Base-by-base conservation (phyloP, 139 green algal genomes). In the Astrephomene gubernaculifera region DNA sequence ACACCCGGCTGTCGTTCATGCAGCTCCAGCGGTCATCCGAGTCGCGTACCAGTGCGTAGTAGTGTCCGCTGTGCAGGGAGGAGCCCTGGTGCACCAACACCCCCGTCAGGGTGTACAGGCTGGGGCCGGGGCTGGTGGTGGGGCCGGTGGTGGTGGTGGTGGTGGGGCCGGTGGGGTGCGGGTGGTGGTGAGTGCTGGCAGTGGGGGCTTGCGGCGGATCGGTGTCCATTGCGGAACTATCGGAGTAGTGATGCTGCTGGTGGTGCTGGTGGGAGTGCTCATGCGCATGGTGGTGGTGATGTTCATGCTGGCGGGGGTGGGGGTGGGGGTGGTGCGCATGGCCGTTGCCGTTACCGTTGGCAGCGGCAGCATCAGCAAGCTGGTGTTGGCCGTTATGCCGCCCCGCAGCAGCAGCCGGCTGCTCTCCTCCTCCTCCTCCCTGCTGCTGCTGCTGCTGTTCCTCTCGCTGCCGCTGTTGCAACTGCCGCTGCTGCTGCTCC, bases 11-110 rank as follows among this genome's bases (percentile, higher is more conserved):
- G 90, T 99, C 96, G 86, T 99, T 95, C 76, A 94, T 93, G 67
- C 86, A 85, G 82, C 94, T 83, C 96, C 96, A 99, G n/a, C 92
- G 76, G 21, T 93, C 94, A 36, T 79, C 85, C 14, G 82, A 75
- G 29, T 89, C 88, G 24, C 92, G 91, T 39, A 97, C 93, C 67
- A 92, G 97, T 36, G 87, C 90, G 73, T 93, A 95, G 87, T 98
- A 98, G 86, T 98, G 96, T 7, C 96, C 96, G 44, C 82, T 92
- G 85, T 97, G 93, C 64, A 94, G 81, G 9, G 76, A 92, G 87
- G 93, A 81, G 6, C 96, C 96, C 6, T 89, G 75, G 81, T 98
- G 96, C 39, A 98, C 95, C 41, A 98, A 82, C 49, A 98, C 94
- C 0, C 87, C 94, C 52, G 93, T 95, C 57, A 98, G 94, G 31